Evolutionary conservation across 2,329 filamentous ascomycete genomes (phyloP).

Genomic region (Podosphaera leucotricha): DNA sequence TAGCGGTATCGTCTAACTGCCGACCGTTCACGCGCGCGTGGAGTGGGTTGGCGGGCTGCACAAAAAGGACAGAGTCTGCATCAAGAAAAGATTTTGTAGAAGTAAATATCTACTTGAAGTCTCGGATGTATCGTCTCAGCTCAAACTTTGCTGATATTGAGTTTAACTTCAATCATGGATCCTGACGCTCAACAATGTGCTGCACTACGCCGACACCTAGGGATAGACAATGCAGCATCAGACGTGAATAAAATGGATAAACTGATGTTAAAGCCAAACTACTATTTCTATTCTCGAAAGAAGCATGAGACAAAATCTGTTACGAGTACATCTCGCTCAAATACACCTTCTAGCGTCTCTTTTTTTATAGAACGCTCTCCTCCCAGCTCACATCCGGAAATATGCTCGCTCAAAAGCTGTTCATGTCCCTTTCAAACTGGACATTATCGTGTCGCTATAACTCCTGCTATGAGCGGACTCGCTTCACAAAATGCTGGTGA

Average conservation of each 20-base stretch:
- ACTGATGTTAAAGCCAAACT: not conserved
- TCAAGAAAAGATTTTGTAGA: not conserved
- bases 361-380: not conserved
- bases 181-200: not conserved
- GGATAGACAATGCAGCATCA: not conserved
- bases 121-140: not conserved
- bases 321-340: not conserved
- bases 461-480: not conserved
- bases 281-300: not conserved
- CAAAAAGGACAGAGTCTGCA: not conserved
- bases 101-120: not conserved
- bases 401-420: not conserved
- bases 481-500: not conserved
- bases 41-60: not conserved
- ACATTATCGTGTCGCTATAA: not conserved
- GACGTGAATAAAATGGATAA: not conserved
- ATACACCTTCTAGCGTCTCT: not conserved
- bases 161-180: not conserved
- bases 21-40: not conserved
- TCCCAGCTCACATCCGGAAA: not conserved
- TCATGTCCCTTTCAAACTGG: not conserved
- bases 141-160: not conserved
- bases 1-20: not conserved
- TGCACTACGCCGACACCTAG: not conserved
- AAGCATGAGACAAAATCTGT: not conserved